Base-by-base conservation (phyloP, 345 rosid species). In the Populus euphratica region DNA sequence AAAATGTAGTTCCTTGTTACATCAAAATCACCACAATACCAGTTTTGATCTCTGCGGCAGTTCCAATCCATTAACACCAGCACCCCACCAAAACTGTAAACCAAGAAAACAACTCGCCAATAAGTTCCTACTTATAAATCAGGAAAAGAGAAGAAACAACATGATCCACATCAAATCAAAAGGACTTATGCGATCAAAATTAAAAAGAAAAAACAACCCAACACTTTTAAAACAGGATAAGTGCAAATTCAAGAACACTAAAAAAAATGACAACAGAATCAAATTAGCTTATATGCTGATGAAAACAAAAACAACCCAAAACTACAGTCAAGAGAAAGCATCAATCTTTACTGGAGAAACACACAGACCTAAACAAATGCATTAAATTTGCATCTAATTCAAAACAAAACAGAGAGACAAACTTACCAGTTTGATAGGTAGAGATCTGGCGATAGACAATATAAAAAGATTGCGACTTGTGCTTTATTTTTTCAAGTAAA, bases 11-110 rank as follows among this genome's bases (percentile, higher is more conserved):
- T 81, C 79, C 69, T 64, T 75, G 79, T 38, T 69, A 65, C 75
- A 78, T 78, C 75, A 78, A 86, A 87, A 78, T 81, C 61, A 77
- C 71, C 79, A 8, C 81, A 76, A 72, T 17, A 82, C 83, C 79
- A 78, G 81, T 85, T 86, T 69, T 36, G 89, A 80, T 84, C 82
- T 62, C 86, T 81, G 62, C 38, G 49, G 36, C 77, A 83, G 87
- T 87, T 83, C 83, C 87, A 81, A 81, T 83, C 90, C 93, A 89
- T 82, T 49, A 83, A 87, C 85, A 77, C 81, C 87, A 79, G 81
- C 36, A 5, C 50, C 29, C 70, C 73, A 83, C 49, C 80, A 68
- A 86, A 5, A 77, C 86, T 81, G 89, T 49, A 81, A 85, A 84
- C 11, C 56, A 85, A 50, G 70, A 73, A 62, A 72, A 71, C 43